Base-by-base conservation (phyloP, 352 stramenopile species). In the Globisporangium lucens region DNA sequence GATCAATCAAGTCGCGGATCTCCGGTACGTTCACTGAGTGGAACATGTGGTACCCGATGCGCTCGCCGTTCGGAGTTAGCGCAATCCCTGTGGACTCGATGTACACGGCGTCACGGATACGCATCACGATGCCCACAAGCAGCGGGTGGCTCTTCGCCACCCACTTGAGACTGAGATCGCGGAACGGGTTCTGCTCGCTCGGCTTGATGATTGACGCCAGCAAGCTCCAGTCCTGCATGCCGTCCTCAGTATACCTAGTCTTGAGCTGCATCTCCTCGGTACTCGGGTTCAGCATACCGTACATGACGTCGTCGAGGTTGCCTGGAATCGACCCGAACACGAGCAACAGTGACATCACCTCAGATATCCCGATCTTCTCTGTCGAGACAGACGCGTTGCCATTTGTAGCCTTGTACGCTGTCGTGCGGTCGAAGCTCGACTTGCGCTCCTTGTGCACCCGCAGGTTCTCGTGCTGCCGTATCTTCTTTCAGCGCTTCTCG, bases 241-340 rank as follows among this genome's bases (percentile, higher is more conserved):
- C n/a, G n/a, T n/a, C n/a, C n/a, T n/a, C n/a, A n/a, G n/a, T n/a
- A n/a, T n/a, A n/a, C n/a, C n/a, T n/a, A n/a, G n/a, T n/a, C 66
- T 82, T 83, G 63, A 90, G 80, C 20, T 67, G 62, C 76, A 88
- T 81, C 30, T 75, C 69, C 8, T 77, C 73, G 49, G 75, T 76
- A 1, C 64, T 38, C 33, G 33, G 33, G 7, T 7, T 38, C 33
- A 38, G 33, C 33, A 38, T 38, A 1, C 33, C 33, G 33, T 38
- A 38, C 33, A 38, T 38, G 33, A 38, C 33, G 7, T 38, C 33
- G 33, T 38, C 33, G 8, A 38, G 33, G 33, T 38, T 71, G 20
- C 73, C 81, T 4, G 70, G 20, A 13, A 82, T 66, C 30, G 65
- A 63, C 15, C 75, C 75, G 24, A 75, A 56, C 10, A 70, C 63